Evolutionary conservation across 345 rosid genomes (phyloP), one percentile per base, ranked within the genome.

Genomic region (Nephelium lappaceum): DNA sequence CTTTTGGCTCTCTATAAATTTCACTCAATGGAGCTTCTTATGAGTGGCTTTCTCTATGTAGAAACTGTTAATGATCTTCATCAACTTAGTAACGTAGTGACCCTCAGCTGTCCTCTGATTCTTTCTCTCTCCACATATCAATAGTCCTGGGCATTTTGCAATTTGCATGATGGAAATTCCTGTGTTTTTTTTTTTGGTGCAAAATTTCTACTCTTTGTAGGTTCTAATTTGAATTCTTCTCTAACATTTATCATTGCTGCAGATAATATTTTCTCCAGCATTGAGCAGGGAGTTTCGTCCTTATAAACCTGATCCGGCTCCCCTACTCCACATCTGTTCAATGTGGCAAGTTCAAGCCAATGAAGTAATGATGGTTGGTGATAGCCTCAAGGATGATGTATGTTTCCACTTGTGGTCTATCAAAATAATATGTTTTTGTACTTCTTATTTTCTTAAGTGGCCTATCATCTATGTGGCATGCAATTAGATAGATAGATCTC

Each of bases 231-330:
- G 41, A 27, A 39, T 42, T 80, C 19, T 75, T 79, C 4, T 27
- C 24, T 43, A 15, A 57, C 36, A 19, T 71, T 25, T 67, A 47
- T 75, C 51, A 41, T 68, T 69, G 74, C 74, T 85, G 67, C 88
- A 93, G 99, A 80, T 86, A 71, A 82, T 77, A 51, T 95, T 95
- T 86, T 82, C 89, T 75, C 99, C 99, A 51, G 99, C 98, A 24
- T 84, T 95, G 80, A 93, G 99, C 86, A 89, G 99, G 84, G 99
- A 95, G 86, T 92, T 93, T 83, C 92, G 95, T 53, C 98, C 99
- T 71, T 93, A 73, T 82, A 95, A 93, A 80, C 98, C 97, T 49
- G 90, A 93, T 81, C 99, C 99, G 41, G 97, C 91, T 84, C 99
- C 99, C 27, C 71, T 95, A 65, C 89, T 93, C 57, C 95, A 92